Evolutionary conservation across 352 stramenopile species (phyloP).

Genomic region (Globisporangium camurandrum): DNA sequence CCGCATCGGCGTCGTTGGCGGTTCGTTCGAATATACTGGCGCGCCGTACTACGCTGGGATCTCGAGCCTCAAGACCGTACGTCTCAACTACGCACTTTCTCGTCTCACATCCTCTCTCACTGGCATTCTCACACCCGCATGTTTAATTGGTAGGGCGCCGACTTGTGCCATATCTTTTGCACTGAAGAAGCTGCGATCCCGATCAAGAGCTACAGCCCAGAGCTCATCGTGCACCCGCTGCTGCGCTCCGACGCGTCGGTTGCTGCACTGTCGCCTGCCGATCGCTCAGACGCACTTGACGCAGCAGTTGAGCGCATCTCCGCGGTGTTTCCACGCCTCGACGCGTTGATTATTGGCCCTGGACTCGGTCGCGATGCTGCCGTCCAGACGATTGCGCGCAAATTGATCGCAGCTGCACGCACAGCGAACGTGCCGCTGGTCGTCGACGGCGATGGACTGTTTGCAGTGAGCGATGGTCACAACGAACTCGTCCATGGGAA

Average conservation of each 20-base stretch:
- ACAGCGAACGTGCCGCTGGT: conserved; percentile 80
- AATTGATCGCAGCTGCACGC: conserved; percentile 67
- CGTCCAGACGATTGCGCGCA: conserved; percentile 74
- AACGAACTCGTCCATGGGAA: conserved; percentile 58
- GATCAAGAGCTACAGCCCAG: conserved; percentile 97
- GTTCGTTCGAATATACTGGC: conserved; percentile 96
- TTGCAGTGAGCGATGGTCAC: conserved; percentile 77
- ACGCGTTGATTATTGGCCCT: conserved; percentile 87
- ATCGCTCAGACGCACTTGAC: conserved; percentile 16
- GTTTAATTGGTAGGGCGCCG: conserved; percentile 85
- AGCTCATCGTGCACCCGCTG: conserved; percentile 92
- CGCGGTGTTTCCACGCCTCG: conserved; percentile 55
- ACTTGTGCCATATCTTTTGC: conserved; percentile 95
- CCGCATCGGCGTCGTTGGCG: conserved; percentile 91
- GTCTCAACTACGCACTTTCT: background rate
- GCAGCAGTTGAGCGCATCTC: conserved; percentile 40
- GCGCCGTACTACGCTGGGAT: conserved; percentile 96
- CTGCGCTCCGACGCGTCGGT: conserved; percentile 50
- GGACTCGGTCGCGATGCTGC: conserved; percentile 87
- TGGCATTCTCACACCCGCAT: background rate
- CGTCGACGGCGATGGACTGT: conserved; percentile 94
- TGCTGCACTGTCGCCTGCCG: background rate
- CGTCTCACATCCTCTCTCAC: background rate
- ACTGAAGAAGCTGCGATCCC: conserved; percentile 90
- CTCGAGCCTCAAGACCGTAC: conserved; percentile 85